Evolutionary conservation across 495 filamentous ascomycete species (phyloP).

Genomic region (Astrocystis sublimbata): DNA sequence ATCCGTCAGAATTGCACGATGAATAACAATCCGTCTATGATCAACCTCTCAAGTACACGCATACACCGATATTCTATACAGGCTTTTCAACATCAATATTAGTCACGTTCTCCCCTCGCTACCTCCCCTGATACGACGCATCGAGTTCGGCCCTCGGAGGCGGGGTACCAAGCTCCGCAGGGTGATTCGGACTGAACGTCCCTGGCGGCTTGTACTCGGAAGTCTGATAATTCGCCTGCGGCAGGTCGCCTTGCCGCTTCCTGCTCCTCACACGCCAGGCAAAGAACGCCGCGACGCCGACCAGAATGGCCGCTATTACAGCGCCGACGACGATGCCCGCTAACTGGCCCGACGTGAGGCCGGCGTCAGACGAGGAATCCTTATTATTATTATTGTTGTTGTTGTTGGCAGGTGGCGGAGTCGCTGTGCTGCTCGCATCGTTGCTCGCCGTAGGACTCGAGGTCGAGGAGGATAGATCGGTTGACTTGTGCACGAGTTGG

Average conservation of each 20-base stretch:
- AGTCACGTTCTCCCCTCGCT: not conserved
- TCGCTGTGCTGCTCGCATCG: not conserved
- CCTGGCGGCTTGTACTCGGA: not conserved
- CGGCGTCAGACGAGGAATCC: too few species aligned
- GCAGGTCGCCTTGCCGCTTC: not conserved
- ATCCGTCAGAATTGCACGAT: not conserved
- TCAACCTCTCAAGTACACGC: not conserved
- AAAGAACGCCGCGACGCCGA: constrained; percentile 1
- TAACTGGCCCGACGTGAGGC: not conserved
- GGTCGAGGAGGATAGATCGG: constrained; percentile 21
- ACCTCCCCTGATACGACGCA: not conserved
- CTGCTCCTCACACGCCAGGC: not conserved
- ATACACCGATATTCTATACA: not conserved
- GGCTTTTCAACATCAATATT: too few species aligned
- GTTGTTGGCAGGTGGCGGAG: not conserved
- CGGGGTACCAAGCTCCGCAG: not conserved
- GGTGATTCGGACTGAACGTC: not conserved
- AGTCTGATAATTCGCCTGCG: not conserved
- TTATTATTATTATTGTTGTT: too few species aligned
- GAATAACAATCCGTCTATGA: not conserved
- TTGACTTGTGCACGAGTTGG: constrained; percentile 30
- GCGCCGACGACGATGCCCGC: constrained; percentile 6
- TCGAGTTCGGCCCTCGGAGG: not conserved
- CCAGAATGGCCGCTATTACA: not conserved
- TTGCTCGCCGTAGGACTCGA: not conserved